A percentile compares a stretch with the other conserved stretches of the same genome.
Evolutionary conservation across 2,329 filamentous ascomycete species (phyloP).

Genomic region (Lasiodiplodia theobromae): DNA sequence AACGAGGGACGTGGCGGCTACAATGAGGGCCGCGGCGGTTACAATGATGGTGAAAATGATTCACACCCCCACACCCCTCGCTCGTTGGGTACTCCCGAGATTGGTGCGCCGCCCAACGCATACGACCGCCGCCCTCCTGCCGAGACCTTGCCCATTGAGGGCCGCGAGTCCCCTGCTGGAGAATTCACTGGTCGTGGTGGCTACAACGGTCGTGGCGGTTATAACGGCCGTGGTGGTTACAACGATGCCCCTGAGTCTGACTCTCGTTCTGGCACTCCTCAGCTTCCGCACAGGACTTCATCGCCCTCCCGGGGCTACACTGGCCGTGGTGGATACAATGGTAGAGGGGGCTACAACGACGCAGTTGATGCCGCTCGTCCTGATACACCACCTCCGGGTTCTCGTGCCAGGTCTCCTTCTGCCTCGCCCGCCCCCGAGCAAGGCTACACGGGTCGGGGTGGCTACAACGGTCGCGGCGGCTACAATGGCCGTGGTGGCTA

Average conservation of each 20-base stretch:
- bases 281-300: not conserved
- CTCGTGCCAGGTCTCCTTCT: slow-evolving; percentile 17
- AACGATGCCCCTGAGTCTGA: slow-evolving; percentile 32
- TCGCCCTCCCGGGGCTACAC: slow-evolving; percentile 34
- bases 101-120: slow-evolving; percentile 9
- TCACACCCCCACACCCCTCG: slow-evolving; percentile 9
- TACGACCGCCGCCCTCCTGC: slow-evolving; percentile 23
- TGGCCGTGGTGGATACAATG: slow-evolving; percentile 44
- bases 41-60: slow-evolving; percentile 32
- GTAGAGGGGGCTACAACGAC: slow-evolving; percentile 32
- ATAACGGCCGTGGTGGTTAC: slow-evolving; percentile 36
- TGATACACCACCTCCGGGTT: slow-evolving; percentile 16
- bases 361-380: slow-evolving; percentile 5
- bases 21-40: slow-evolving; percentile 33
- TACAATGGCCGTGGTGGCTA: slow-evolving; percentile 45
- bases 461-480: slow-evolving; percentile 41
- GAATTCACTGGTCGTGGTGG: slow-evolving; percentile 38
- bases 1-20: slow-evolving; percentile 34
- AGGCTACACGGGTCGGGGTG: slow-evolving; percentile 38
- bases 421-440: slow-evolving; percentile 3
- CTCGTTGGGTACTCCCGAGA: slow-evolving; percentile 11
- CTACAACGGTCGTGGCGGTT: slow-evolving; percentile 42
- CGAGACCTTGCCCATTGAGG: slow-evolving; percentile 12
- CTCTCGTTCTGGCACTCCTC: slow-evolving; percentile 11
- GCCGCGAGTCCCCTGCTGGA: slow-evolving; percentile 22